A percentile compares a stretch with the other conserved stretches of the same genome.
These are phyloP conservation scores for Hsuehochloa calcarea DNA, from an alignment of 176 grass and related monocot species.

Conservation along the genomic window DNA sequence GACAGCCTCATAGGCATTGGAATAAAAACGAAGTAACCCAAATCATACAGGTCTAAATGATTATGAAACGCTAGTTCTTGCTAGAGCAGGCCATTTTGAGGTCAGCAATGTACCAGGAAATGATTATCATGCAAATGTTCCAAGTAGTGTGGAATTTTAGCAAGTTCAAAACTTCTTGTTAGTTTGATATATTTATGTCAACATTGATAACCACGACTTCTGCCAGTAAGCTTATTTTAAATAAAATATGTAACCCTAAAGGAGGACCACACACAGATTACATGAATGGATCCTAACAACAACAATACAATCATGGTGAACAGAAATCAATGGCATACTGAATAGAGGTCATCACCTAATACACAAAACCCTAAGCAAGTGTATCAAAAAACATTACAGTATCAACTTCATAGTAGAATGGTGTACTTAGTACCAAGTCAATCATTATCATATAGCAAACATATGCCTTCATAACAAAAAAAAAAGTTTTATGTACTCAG, in stretches of 20 bases:
- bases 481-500: neutral
- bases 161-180: neutral
- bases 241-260: neutral
- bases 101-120: neutral
- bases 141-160: neutral
- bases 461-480: neutral
- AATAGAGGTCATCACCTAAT: conserved; percentile 5
- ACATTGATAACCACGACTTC: neutral
- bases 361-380: neutral
- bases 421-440: neutral
- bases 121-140: neutral
- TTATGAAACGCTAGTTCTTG: neutral
- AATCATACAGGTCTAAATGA: neutral
- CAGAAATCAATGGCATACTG: conserved; percentile 10
- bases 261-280: neutral
- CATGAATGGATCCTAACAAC: neutral
- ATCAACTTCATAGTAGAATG: conserved; percentile 25
- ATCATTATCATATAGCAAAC: conserved; percentile 20
- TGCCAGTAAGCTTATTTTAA: neutral
- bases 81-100: conserved; percentile 16
- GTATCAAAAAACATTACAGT: conserved; percentile 5
- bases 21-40: neutral
- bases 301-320: neutral
- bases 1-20: neutral
- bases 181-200: neutral